Percentiles rank a stretch among this genome's conserved stretches.
phyloP scores from a whole-genome alignment of 1,139 yeast species.

The Meyerozyma elateridarum region DNA sequence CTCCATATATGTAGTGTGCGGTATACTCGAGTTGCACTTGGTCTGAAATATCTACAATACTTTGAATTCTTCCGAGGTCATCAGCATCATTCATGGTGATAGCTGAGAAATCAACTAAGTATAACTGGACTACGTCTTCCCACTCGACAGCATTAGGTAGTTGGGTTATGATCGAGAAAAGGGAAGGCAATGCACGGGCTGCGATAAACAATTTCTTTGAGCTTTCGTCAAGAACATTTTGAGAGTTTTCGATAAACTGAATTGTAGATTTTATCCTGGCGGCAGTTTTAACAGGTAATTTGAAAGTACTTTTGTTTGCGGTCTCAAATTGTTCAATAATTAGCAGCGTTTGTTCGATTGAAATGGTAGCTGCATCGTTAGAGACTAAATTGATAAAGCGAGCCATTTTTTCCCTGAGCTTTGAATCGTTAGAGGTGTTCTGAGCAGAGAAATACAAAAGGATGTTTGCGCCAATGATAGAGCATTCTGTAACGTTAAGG shows the following conservation, averaged over 20 bases:
- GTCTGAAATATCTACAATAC: slow-evolving; percentile 8
- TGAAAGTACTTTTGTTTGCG: slow-evolving; percentile 17
- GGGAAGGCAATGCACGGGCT: slow-evolving; percentile 4
- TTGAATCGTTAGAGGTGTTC: slow-evolving; percentile 21
- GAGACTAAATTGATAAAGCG: slow-evolving; percentile 25
- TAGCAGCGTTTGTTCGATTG: slow-evolving; percentile 20
- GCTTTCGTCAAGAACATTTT: slow-evolving; percentile 8
- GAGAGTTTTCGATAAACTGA: slow-evolving; percentile 6
- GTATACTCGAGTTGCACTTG: slow-evolving; percentile 12
- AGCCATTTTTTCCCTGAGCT: slow-evolving; percentile 29
- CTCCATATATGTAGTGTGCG: slow-evolving; percentile 17
- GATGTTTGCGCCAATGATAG: slow-evolving; percentile 15
- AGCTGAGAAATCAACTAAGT: slow-evolving; percentile 40
- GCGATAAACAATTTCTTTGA: slow-evolving; percentile 9
- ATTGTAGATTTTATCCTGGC: slow-evolving; percentile 22
- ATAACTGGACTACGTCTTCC: slow-evolving; percentile 35
- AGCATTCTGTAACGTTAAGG: slow-evolving; percentile 44
- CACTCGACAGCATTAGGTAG: slow-evolving; percentile 19
- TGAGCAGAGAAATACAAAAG: slow-evolving; percentile 8
- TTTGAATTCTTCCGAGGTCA: slow-evolving; percentile 19
- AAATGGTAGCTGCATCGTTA: slow-evolving; percentile 13
- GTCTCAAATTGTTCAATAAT: slow-evolving; percentile 20
- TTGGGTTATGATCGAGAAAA: slow-evolving; percentile 9
- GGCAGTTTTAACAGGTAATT: slow-evolving; percentile 10
- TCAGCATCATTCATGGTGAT: slow-evolving; percentile 17